Evolutionary conservation across 75 land plant genomes (phyloP).

Genomic region (Pinus taeda): DNA sequence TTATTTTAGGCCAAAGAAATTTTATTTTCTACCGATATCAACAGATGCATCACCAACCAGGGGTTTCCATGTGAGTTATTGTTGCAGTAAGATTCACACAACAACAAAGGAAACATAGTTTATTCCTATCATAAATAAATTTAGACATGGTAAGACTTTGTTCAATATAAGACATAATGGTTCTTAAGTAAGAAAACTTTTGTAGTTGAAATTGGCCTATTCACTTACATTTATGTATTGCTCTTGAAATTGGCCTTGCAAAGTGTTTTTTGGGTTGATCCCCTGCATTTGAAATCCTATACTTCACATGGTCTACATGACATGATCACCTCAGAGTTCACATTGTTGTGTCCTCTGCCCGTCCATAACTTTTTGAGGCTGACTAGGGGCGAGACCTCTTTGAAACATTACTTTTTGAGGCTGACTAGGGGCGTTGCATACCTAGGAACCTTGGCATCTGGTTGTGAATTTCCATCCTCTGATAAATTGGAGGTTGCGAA

Average conservation of each 20-base stretch:
- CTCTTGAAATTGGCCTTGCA: conserved; percentile 15
- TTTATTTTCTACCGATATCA: no score
- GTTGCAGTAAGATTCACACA: no score
- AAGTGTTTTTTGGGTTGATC: conserved; percentile 10
- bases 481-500: not conserved
- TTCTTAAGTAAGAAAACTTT: no score
- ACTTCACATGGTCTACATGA: conserved; percentile 8
- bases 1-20: no score
- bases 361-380: no score
- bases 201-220: not conserved
- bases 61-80: no score
- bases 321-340: not conserved
- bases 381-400: not conserved
- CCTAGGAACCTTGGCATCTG: conserved; percentile 14
- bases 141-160: no score
- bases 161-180: no score
- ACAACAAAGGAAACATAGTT: no score
- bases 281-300: conserved; percentile 21
- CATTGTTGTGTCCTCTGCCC: no score
- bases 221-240: conserved; percentile 10
- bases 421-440: conserved; percentile 9
- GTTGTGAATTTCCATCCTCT: conserved; percentile 12
- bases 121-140: no score
- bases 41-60: no score
- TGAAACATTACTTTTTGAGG: conserved; percentile 12